A percentile compares a stretch with the other conserved stretches of the same genome.
phyloP scores from a whole-genome alignment of 202 grass and related monocot genomes.

The Elaeis oleifera region DNA sequence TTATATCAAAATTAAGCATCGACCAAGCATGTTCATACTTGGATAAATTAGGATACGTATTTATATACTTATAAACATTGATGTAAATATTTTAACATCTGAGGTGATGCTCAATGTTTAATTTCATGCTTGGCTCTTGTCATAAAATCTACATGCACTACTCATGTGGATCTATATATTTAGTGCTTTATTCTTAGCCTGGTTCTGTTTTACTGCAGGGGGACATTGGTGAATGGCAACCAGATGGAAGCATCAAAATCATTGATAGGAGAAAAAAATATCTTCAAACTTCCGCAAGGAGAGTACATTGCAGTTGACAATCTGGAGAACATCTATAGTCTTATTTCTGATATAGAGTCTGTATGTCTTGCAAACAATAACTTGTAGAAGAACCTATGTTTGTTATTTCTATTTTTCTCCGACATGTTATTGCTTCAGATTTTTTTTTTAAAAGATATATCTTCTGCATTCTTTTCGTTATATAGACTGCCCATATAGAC shows the following conservation, averaged over 20 bases:
- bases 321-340: constrained; percentile 81
- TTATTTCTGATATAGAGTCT: constrained; percentile 62
- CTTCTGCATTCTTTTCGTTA: too few species aligned
- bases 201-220: constrained; percentile 41
- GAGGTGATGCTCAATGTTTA: not conserved
- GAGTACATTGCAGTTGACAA: constrained; percentile 93
- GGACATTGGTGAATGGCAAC: constrained; percentile 88
- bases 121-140: too few species aligned
- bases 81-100: not conserved
- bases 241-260: constrained; percentile 75
- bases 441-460: too few species aligned
- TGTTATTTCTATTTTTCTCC: too few species aligned
- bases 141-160: too few species aligned
- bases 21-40: too few species aligned
- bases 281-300: constrained; percentile 91
- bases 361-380: constrained; percentile 26
- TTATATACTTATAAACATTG: not conserved
- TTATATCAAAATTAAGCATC: too few species aligned
- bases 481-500: too few species aligned
- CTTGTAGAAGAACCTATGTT: not conserved
- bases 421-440: too few species aligned
- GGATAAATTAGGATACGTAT: too few species aligned
- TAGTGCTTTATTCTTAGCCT: not conserved
- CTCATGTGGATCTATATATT: not conserved
- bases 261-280: constrained; percentile 97